Evolutionary conservation across 257 asterid species (phyloP).

Genomic region (Marsdenia floribunda): DNA sequence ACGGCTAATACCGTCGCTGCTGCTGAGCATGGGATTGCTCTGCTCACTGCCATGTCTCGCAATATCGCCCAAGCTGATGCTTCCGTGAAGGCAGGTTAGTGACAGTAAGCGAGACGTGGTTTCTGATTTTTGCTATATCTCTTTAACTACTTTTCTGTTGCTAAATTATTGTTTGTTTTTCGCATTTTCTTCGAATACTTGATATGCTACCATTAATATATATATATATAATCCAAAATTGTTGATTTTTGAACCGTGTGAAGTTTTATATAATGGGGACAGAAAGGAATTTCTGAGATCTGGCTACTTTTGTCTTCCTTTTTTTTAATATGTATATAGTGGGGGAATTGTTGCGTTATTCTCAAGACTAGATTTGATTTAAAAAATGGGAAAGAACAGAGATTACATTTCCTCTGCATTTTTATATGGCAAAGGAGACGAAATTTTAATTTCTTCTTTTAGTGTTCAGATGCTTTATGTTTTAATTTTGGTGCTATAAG

Average conservation of each 20-base stretch:
- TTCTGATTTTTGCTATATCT: background rate
- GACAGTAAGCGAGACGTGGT: background rate
- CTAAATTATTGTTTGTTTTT: background rate
- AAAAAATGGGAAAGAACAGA: background rate
- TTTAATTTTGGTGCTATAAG: too few species aligned
- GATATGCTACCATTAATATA: background rate
- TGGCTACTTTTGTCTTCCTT: background rate
- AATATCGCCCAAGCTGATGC: slow-evolving; percentile 93
- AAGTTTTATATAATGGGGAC: background rate
- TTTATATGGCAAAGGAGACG: background rate
- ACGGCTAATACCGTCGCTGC: slow-evolving; percentile 94
- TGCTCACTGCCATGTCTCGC: slow-evolving; percentile 81
- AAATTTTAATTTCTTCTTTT: background rate
- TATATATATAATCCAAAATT: background rate
- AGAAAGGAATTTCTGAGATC: slow-evolving; percentile 8
- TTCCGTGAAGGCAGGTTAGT: slow-evolving; percentile 78
- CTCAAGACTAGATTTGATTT: background rate
- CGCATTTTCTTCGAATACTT: background rate
- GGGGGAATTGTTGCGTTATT: background rate
- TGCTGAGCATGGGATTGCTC: slow-evolving; percentile 91
- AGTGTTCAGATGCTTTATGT: background rate
- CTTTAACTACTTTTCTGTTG: too few species aligned
- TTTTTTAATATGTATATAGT: background rate
- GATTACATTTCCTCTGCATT: background rate
- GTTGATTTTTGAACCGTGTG: background rate